These are phyloP conservation scores for Solanum peruvianum DNA, from an alignment of 257 asterid genomes.

Conservation along the genomic window DNA sequence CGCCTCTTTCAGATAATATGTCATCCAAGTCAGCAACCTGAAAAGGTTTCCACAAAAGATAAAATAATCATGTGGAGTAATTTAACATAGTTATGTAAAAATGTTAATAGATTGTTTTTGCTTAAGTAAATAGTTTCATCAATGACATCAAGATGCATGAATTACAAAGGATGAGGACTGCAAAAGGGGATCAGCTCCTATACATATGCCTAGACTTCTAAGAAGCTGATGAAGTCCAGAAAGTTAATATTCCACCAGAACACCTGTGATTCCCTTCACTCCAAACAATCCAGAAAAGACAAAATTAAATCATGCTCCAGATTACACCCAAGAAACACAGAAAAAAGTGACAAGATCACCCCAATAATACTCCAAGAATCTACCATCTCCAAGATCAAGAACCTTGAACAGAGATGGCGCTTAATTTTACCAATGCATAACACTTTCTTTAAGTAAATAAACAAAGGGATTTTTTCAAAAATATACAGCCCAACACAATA, in stretches of 20 bases:
- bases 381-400: neutral
- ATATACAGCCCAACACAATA: neutral
- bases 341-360: neutral
- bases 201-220: neutral
- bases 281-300: neutral
- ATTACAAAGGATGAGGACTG: neutral
- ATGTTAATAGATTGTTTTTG: neutral
- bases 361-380: neutral
- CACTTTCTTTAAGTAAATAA: neutral
- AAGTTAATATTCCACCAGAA: neutral
- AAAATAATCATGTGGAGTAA: neutral
- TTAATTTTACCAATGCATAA: neutral
- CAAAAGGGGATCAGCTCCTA: neutral
- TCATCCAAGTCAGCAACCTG: constrained; percentile 89
- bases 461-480: neutral
- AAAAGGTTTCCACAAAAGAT: constrained; percentile 1
- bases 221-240: neutral
- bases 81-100: neutral
- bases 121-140: neutral
- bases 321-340: neutral
- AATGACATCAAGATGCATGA: neutral
- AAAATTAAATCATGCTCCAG: neutral
- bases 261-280: neutral
- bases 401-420: neutral
- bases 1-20: constrained; percentile 84